Evolutionary conservation across 192 early-diverging fungal species (phyloP).

Genomic region (Coemansia interrupta): DNA sequence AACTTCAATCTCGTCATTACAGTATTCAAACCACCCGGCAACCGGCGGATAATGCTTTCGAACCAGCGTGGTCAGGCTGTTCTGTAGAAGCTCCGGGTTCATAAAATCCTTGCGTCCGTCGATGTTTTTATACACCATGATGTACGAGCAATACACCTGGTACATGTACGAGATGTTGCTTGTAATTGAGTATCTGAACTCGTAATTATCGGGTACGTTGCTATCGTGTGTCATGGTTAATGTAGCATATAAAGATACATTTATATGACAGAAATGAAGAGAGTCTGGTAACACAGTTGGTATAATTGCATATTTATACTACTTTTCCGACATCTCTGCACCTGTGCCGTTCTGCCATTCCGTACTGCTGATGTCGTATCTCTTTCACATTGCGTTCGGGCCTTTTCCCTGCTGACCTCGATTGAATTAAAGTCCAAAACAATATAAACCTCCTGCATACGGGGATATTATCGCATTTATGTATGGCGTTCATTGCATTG

Average conservation of each 20-base stretch:
- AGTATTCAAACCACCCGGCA: conserved; percentile 36
- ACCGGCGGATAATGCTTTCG: conserved; percentile 43
- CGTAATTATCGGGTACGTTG: not conserved
- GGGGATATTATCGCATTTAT: not conserved
- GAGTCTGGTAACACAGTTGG: not conserved
- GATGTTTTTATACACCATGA: conserved; percentile 32
- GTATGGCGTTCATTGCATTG: not conserved
- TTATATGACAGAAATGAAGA: not conserved
- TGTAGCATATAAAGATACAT: not conserved
- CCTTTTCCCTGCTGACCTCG: no score
- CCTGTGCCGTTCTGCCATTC: not conserved
- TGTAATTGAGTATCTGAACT: conserved; percentile 28
- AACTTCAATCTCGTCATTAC: conserved; percentile 27
- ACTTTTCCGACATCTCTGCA: not conserved
- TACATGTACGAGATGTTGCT: conserved; percentile 48
- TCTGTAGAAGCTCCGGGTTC: conserved; percentile 13
- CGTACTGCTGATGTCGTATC: not conserved
- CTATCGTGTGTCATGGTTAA: conserved; percentile 2
- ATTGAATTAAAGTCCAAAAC: not conserved
- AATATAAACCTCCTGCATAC: not conserved
- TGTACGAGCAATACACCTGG: conserved; percentile 51
- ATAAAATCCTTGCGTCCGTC: conserved; percentile 16
- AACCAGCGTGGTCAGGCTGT: conserved; percentile 17
- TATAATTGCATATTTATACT: not conserved
- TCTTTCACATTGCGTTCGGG: no score